phyloP scores from a whole-genome alignment of 2,329 filamentous ascomycete species.

The Penicillium hordei region DNA sequence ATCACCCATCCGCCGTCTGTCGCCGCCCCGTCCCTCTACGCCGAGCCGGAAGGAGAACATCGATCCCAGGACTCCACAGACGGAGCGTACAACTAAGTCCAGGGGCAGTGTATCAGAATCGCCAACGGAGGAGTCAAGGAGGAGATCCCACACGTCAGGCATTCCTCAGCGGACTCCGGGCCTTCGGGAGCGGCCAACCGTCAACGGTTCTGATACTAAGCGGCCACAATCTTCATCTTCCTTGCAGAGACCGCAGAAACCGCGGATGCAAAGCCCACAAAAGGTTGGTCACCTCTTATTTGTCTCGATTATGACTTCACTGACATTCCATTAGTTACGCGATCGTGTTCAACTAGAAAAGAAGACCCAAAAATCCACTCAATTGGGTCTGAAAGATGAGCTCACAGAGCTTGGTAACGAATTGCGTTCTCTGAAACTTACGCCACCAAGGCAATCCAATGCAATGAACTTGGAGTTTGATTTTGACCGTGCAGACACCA shows the following conservation, averaged over 20 bases:
- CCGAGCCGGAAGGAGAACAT: constrained; percentile 44
- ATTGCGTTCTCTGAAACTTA: constrained; percentile 55
- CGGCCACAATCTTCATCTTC: constrained; percentile 57
- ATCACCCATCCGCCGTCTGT: constrained; percentile 34
- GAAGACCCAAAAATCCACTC: constrained; percentile 67
- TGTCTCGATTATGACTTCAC: not conserved
- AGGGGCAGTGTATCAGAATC: constrained; percentile 35
- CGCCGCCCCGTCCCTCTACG: constrained; percentile 35
- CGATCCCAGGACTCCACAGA: constrained; percentile 34
- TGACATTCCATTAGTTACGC: constrained; percentile 51
- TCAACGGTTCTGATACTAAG: constrained; percentile 35
- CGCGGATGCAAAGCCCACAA: constrained; percentile 64
- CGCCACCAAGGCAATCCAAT: constrained; percentile 36
- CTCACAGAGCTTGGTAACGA: constrained; percentile 78
- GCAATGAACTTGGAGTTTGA: constrained; percentile 24
- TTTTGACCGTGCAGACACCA: constrained; percentile 29
- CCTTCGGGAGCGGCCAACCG: constrained; percentile 36
- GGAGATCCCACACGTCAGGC: constrained; percentile 48
- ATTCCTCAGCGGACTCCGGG: constrained; percentile 48
- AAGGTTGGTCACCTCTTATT: constrained; percentile 44
- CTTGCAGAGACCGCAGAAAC: constrained; percentile 69
- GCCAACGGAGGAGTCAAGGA: constrained; percentile 42
- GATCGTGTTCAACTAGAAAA: constrained; percentile 85
- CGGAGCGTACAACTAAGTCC: constrained; percentile 36
- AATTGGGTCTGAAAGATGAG: constrained; percentile 70